Evolutionary conservation across 1,284 basidiomycete genomes (phyloP).

Genomic region (Rhizopogon hawkerae): DNA sequence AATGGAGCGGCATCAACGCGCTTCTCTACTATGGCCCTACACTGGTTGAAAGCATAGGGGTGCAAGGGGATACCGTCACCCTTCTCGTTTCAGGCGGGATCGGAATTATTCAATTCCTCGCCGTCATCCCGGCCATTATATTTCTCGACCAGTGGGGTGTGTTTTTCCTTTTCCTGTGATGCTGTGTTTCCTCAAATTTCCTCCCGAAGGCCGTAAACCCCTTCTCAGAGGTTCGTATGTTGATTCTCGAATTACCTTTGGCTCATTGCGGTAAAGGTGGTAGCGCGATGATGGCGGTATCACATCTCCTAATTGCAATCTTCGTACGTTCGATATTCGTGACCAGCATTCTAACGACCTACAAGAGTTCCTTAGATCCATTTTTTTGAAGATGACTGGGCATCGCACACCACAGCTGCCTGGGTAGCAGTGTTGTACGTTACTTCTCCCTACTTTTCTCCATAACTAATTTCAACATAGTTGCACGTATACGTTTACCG

Average conservation of each 20-base stretch:
- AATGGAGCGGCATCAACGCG: slow-evolving; percentile 80
- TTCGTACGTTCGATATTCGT: slow-evolving; percentile 34
- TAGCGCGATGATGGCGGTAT: slow-evolving; percentile 59
- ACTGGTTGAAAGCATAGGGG: slow-evolving; percentile 55
- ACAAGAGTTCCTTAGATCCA: slow-evolving; percentile 33
- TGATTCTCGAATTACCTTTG: not conserved
- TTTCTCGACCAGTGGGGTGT: slow-evolving; percentile 68
- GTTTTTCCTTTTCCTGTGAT: slow-evolving; percentile 10
- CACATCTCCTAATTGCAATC: slow-evolving; percentile 65
- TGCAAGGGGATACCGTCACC: slow-evolving; percentile 43
- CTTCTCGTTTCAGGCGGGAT: slow-evolving; percentile 69
- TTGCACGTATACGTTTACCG: slow-evolving; percentile 71
- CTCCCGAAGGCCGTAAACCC: slow-evolving; percentile 47
- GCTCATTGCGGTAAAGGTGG: slow-evolving; percentile 37
- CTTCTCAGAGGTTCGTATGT: slow-evolving; percentile 42
- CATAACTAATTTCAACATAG: slow-evolving; percentile 28
- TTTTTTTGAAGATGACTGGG: slow-evolving; percentile 47
- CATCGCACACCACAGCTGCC: slow-evolving; percentile 44
- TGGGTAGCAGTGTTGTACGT: slow-evolving; percentile 60
- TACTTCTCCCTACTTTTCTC: slow-evolving; percentile 1
- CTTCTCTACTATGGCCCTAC: slow-evolving; percentile 75
- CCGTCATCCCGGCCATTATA: slow-evolving; percentile 65
- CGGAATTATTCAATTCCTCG: slow-evolving; percentile 70
- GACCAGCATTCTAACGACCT: not conserved
- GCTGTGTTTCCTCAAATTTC: slow-evolving; percentile 1